phyloP scores from a whole-genome alignment of 805 yeast genomes.

The Saturnispora halmiae region DNA sequence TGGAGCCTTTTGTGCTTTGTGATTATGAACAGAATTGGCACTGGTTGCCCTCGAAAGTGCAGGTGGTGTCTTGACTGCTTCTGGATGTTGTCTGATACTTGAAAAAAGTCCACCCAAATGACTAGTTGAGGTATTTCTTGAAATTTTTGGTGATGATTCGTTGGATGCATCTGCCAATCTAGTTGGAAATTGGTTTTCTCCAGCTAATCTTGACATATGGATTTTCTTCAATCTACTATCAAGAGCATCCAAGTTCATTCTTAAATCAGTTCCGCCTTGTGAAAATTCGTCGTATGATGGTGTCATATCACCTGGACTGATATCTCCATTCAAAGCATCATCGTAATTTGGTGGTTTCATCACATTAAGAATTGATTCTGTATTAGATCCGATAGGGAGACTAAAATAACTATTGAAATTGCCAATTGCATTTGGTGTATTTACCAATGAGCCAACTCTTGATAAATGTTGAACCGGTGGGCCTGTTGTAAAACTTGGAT shows the following conservation, averaged over 20 bases:
- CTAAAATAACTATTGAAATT: slow-evolving; percentile 1
- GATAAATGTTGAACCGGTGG: slow-evolving; percentile 56
- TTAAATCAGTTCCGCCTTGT: slow-evolving; percentile 7
- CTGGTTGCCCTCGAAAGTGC: slow-evolving; percentile 11
- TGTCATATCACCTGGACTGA: slow-evolving; percentile 44
- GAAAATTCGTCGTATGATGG: slow-evolving; percentile 55
- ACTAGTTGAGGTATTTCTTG: slow-evolving; percentile 5
- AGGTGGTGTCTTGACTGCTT: slow-evolving; percentile 7
- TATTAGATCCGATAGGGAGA: not conserved
- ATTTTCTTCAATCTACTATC: slow-evolving; percentile 25
- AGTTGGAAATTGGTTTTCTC: not conserved
- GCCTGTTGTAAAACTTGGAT: slow-evolving; percentile 2
- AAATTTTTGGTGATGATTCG: slow-evolving; percentile 4
- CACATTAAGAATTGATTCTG: slow-evolving; percentile 2
- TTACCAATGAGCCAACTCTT: slow-evolving; percentile 43
- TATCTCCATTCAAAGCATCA: slow-evolving; percentile 58
- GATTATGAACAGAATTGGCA: slow-evolving; percentile 5
- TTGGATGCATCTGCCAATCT: slow-evolving; percentile 2
- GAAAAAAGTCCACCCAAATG: slow-evolving; percentile 3
- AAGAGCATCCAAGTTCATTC: slow-evolving; percentile 24
- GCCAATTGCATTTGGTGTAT: slow-evolving; percentile 12
- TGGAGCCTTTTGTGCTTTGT: not conserved
- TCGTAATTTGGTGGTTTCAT: slow-evolving; percentile 79
- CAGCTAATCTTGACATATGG: slow-evolving; percentile 10
- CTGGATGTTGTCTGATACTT: slow-evolving; percentile 1